Base-by-base conservation (phyloP, 495 filamentous ascomycete species). In the Filosporella fistucella region DNA sequence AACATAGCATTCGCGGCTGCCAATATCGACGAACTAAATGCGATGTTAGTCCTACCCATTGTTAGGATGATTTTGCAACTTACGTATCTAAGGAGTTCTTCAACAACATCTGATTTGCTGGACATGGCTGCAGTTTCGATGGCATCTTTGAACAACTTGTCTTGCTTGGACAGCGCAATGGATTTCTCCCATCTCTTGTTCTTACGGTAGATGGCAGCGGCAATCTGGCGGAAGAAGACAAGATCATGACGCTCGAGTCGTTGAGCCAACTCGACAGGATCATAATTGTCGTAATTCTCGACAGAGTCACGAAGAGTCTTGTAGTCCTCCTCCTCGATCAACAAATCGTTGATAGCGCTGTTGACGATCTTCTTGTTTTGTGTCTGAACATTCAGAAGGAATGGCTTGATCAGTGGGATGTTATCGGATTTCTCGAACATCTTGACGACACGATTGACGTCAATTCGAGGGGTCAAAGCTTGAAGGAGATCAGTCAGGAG, bases 121-220 rank as follows among this genome's bases (percentile, higher is more conserved):
- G 91, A 96, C 35, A 96, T 91, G n/a, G 94, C 94, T 11, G 94
- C 80, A 21, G 94, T 99, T 76, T 99, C 94, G 55, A 99, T 97
- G 22, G 94, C 94, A 76, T 99, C 94, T 77, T 96, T 96, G 82
- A 91, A 99, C 28, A 99, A 75, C 80, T 95, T 97, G 72, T 99
- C 94, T 64, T 97, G 94, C 78, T 99, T 99, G 10, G 89, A 96
- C 37, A 99, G 73, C 40, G 87, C 82, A 66, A 99, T 97, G n/a
- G 93, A 96, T 74, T 97, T 96, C 66, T 95, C 89, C 94, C 94
- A 99, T 49, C 94, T 82, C 83, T 96, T 97, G 75, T 96, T 96
- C 78, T 97, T 97, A 53, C 94, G 89, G 74, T 97, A 99, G 70
- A 99, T 97, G 74, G 78, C 94, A 55, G 94, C 89, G 9, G 94